Evolutionary conservation across 2,329 filamentous ascomycete genomes (phyloP).

Genomic region (Colletotrichum sp.): DNA sequence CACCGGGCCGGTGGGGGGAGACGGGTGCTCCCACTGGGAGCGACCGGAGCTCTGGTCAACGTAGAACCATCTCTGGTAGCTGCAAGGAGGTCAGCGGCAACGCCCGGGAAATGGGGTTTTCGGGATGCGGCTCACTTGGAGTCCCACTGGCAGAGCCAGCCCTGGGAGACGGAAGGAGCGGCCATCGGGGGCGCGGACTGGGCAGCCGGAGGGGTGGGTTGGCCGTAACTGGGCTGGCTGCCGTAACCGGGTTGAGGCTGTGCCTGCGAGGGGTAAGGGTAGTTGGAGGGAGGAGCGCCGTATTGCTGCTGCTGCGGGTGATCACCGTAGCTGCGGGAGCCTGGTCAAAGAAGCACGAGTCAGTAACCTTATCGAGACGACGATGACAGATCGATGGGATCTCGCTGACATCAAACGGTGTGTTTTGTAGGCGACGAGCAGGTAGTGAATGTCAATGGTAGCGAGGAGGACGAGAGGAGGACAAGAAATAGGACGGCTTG

Average conservation of each 20-base stretch:
- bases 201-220: conserved; percentile 23
- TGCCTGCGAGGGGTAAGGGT: conserved; percentile 22
- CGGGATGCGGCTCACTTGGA: conserved; percentile 36
- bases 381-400: background rate
- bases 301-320: conserved; percentile 23
- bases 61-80: conserved; percentile 67
- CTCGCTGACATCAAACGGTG: background rate
- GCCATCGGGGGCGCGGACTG: conserved; percentile 35
- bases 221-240: conserved; percentile 19
- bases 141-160: conserved; percentile 70
- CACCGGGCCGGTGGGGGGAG: conserved; percentile 11
- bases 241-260: conserved; percentile 21
- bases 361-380: conserved; percentile 18
- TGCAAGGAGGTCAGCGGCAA: background rate
- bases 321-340: conserved; percentile 21
- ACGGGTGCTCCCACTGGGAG: conserved; percentile 68
- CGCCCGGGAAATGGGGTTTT: background rate
- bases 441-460: background rate
- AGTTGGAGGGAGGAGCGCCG: conserved; percentile 19
- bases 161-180: conserved; percentile 49
- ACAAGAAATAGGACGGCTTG: background rate
- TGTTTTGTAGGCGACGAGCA: background rate
- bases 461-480: background rate
- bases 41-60: conserved; percentile 65
- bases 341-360: conserved; percentile 9